Evolutionary conservation across 345 rosid species (phyloP), one percentile per base, ranked within the genome.

Genomic region (Theobroma cacao): DNA sequence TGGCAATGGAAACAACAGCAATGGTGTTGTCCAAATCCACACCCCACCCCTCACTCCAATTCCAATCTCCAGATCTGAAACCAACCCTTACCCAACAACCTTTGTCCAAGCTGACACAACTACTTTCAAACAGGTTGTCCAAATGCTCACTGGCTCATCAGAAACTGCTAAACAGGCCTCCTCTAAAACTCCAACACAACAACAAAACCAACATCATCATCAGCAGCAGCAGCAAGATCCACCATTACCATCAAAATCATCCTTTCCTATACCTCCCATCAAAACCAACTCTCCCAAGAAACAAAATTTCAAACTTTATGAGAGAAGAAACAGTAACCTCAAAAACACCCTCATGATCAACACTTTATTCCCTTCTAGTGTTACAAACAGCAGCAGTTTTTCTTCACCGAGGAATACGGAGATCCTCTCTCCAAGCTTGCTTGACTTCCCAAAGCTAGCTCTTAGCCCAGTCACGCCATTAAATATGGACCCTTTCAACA

Each of bases 21-120:
- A 82, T 73, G 88, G 88, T 52, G 66, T 73, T 40, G 78, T 78
- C 80, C 91, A 85, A 76, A 70, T 76, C 59, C 86, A 83, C 82
- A 85, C 81, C 75, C 87, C 87, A 72, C 85, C 89, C 50, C 77
- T 81, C 41, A 75, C 89, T 12, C 90, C 92, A 62, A 80, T 83
- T 17, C 87, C 94, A 75, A 80, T 93, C 78, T 82, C 97, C 88
- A 92, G 97, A 89, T 93, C 97, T 84, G 95, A 96, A 71, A 40
- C 94, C n/a, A 95, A 88, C 83, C 98, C 98, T 77, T 92, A 91
- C 81, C 98, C 98, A 20, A 95, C 98, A 26, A 95, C 98, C 75
- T 95, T 95, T 73, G 98, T 95, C 64, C 98, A 95, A 77, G 97
- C 97, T 1, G 97, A 95, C 89, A 83, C 96, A 65, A 81, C 93